Percentiles rank a stretch among this genome's conserved stretches.
Conservation (phyloP, 371 early-diverging fungal genomes). For the Mortierella sp. region DNA sequence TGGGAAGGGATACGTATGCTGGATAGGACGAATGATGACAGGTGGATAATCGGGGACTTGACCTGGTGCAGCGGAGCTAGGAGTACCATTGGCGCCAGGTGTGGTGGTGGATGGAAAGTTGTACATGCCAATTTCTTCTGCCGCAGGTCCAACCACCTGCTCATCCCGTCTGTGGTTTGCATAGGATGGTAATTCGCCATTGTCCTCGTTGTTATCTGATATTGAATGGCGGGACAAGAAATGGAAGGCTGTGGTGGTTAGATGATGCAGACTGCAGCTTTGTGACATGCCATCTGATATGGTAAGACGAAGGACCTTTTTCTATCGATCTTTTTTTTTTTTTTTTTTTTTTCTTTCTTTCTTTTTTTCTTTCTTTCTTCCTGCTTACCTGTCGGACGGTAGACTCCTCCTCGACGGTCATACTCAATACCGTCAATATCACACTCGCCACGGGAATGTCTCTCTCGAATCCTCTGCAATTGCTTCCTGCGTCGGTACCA, state of each 20-base stretch:
- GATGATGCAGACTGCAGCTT: not conserved
- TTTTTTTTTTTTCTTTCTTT: not conserved
- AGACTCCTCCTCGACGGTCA: slow-evolving; percentile 24
- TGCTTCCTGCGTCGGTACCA: slow-evolving; percentile 31
- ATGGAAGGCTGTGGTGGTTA: not conserved
- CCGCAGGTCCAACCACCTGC: slow-evolving; percentile 27
- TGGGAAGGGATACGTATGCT: slow-evolving; percentile 14
- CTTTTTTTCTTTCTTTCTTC: not conserved
- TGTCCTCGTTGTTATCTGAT: slow-evolving; percentile 27
- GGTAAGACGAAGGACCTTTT: not conserved
- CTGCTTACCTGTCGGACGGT: slow-evolving; percentile 41
- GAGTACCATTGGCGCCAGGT: slow-evolving; percentile 6
- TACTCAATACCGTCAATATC: not conserved
- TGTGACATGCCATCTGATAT: not conserved
- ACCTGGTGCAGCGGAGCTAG: not conserved
- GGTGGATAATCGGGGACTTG: not conserved
- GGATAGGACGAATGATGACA: slow-evolving; percentile 4
- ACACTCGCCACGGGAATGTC: too few relatives aligned
- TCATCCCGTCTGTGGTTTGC: slow-evolving; percentile 45
- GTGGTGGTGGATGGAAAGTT: slow-evolving; percentile 18
- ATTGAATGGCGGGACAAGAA: not conserved
- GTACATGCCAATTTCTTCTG: slow-evolving; percentile 51
- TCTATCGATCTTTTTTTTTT: not conserved
- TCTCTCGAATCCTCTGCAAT: slow-evolving; percentile 5
- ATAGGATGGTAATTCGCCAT: slow-evolving; percentile 42